Conservation (phyloP, 169 alveolate species). For the Toxoplasma gondii region DNA sequence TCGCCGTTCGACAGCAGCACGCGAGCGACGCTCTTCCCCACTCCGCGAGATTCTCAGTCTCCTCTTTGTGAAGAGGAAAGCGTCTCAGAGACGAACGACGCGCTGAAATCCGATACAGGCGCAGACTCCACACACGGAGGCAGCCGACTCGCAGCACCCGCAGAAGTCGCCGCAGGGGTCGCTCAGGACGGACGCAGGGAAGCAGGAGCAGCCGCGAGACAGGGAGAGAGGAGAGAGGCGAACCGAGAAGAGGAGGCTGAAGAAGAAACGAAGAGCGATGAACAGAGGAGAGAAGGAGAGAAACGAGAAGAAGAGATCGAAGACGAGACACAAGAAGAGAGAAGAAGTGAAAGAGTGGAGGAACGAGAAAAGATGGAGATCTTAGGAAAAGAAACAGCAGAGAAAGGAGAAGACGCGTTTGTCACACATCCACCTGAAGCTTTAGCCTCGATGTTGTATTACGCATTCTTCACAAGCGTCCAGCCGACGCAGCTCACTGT, state of each 20-base stretch:
- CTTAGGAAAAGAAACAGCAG: neutral
- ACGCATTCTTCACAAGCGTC: conserved; percentile 9
- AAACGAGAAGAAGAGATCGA: neutral
- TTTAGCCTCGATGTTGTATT: neutral
- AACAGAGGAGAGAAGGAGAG: neutral
- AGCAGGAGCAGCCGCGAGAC: neutral
- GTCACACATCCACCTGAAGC: neutral
- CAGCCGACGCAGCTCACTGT: neutral
- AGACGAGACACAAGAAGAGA: neutral
- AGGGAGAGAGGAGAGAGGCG: neutral
- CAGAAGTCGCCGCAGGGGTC: too few species aligned
- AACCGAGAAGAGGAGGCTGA: neutral
- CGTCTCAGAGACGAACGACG: too few species aligned
- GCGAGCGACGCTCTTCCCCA: too few species aligned
- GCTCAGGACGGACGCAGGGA: neutral
- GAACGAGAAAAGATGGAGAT: neutral
- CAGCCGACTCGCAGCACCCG: too few species aligned
- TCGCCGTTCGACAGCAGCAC: too few species aligned
- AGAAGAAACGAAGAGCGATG: neutral
- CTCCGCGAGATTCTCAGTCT: too few species aligned
- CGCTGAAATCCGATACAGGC: too few species aligned
- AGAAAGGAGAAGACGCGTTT: neutral
- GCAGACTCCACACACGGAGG: too few species aligned
- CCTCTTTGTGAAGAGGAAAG: too few species aligned
- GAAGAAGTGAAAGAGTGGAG: neutral